phyloP scores from a whole-genome alignment of 2,329 filamentous ascomycete species.

The Myriangium duriaei region DNA sequence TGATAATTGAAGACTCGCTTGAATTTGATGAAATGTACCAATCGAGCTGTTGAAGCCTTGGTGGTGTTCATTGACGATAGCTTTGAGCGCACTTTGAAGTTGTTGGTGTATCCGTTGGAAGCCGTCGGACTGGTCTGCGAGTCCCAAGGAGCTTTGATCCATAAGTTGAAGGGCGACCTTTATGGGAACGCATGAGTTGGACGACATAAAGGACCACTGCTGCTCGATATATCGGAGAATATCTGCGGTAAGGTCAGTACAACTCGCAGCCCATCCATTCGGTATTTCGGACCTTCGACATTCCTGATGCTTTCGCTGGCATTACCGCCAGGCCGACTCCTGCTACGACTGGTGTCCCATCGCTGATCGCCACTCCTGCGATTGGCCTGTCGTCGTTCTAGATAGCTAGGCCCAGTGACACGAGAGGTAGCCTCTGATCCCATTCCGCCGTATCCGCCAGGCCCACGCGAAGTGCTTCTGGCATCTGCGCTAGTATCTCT shows the following conservation, averaged over 20 bases:
- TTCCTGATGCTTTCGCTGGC: slow-evolving; percentile 29
- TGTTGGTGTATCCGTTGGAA: slow-evolving; percentile 77
- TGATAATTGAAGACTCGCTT: slow-evolving; percentile 78
- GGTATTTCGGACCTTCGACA: slow-evolving; percentile 27
- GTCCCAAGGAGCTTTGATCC: slow-evolving; percentile 83
- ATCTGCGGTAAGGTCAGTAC: slow-evolving; percentile 26
- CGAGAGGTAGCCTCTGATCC: slow-evolving; percentile 12
- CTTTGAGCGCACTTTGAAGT: slow-evolving; percentile 84
- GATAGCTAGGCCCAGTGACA: slow-evolving; percentile 22
- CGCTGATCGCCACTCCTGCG: slow-evolving; percentile 28
- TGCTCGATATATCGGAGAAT: slow-evolving; percentile 71
- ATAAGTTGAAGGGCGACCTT: slow-evolving; percentile 91
- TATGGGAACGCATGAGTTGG: slow-evolving; percentile 79
- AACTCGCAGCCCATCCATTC: too few species aligned
- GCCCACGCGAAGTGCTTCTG: slow-evolving; percentile 23
- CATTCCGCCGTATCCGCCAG: slow-evolving; percentile 29
- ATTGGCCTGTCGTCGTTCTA: slow-evolving; percentile 30
- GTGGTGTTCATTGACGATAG: slow-evolving; percentile 95
- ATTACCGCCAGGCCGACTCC: slow-evolving; percentile 17
- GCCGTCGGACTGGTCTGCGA: slow-evolving; percentile 74
- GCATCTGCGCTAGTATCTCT: slow-evolving; percentile 24
- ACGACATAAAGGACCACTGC: slow-evolving; percentile 87
- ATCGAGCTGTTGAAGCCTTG: slow-evolving; percentile 99
- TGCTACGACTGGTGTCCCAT: slow-evolving; percentile 18
- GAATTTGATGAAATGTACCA: slow-evolving; percentile 97